A percentile compares a stretch with the other conserved stretches of the same genome.
Conservation (phyloP, 306 rosid species). For the Quercus dentata region DNA sequence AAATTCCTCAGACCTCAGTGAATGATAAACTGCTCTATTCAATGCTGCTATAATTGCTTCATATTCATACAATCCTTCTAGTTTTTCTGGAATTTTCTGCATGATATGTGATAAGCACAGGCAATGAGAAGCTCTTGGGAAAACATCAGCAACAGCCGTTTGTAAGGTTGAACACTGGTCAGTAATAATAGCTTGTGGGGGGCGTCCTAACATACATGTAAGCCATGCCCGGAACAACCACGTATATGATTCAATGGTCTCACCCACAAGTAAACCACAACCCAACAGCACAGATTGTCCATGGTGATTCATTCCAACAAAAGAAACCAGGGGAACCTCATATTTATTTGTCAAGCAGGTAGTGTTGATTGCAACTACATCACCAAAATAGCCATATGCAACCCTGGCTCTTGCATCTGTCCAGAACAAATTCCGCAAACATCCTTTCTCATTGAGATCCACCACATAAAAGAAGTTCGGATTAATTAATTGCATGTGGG, state of each 20-base stretch:
- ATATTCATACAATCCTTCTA: constrained; percentile 40
- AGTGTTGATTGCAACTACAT: constrained; percentile 54
- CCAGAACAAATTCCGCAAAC: constrained; percentile 73
- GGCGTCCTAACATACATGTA: constrained; percentile 63
- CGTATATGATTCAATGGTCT: constrained; percentile 57
- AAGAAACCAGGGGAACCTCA: constrained; percentile 61
- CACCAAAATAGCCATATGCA: constrained; percentile 52
- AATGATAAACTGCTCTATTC: constrained; percentile 46
- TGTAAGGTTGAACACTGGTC: constrained; percentile 43
- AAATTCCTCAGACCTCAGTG: constrained; percentile 56
- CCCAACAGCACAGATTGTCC: constrained; percentile 64
- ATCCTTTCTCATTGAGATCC: constrained; percentile 67
- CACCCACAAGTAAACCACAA: constrained; percentile 63
- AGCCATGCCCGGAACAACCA: constrained; percentile 80
- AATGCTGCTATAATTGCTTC: constrained; percentile 45
- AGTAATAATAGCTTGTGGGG: constrained; percentile 64
- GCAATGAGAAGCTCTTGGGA: constrained; percentile 71
- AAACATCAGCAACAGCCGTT: constrained; percentile 57
- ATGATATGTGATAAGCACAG: constrained; percentile 46
- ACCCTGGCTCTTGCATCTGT: constrained; percentile 52
- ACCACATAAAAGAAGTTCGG: constrained; percentile 61
- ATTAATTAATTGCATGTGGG: constrained; percentile 44
- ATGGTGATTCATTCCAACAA: constrained; percentile 69
- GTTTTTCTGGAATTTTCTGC: constrained; percentile 48
- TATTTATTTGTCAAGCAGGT: constrained; percentile 43